Conservation (phyloP, 2,329 filamentous ascomycete genomes). For the Alternaria sp. region DNA sequence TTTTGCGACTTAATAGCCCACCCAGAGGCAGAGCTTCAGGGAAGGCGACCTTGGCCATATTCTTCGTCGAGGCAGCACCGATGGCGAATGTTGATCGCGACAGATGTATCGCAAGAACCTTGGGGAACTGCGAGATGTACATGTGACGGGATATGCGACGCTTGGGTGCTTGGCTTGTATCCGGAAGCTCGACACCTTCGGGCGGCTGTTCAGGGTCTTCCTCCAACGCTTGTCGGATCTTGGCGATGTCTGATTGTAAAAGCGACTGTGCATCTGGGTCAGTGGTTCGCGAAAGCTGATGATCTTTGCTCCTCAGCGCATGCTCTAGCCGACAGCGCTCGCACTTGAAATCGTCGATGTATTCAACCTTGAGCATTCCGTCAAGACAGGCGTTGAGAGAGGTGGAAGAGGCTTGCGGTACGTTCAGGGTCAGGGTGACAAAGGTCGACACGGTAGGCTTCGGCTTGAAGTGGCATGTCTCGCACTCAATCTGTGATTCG, state of each 20-base stretch:
- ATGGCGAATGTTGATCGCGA: constrained; percentile 91
- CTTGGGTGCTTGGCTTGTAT: constrained; percentile 76
- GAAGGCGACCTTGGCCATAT: constrained; percentile 91
- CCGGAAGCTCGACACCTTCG: constrained; percentile 76
- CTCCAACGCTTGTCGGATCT: constrained; percentile 74
- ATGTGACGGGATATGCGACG: constrained; percentile 87
- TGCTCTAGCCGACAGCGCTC: constrained; percentile 90
- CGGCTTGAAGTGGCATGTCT: constrained; percentile 88
- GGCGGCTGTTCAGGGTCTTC: constrained; percentile 82
- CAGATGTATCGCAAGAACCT: constrained; percentile 88
- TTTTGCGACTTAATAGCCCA: constrained; percentile 76
- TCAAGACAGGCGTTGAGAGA: constrained; percentile 90
- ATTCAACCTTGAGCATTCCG: constrained; percentile 90
- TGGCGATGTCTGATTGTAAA: constrained; percentile 67
- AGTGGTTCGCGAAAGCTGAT: constrained; percentile 61
- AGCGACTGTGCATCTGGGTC: constrained; percentile 52
- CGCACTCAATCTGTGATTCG: constrained; percentile 94
- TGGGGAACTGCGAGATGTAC: constrained; percentile 86
- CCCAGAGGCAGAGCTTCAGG: constrained; percentile 87
- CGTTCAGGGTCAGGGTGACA: constrained; percentile 89
- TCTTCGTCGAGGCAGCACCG: constrained; percentile 82
- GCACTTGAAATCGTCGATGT: constrained; percentile 96
- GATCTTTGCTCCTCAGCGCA: constrained; percentile 70
- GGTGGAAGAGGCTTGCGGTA: constrained; percentile 80
- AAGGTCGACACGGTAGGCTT: constrained; percentile 85